Percentiles rank a stretch among this genome's conserved stretches.
Conservation (phyloP, 192 early-diverging fungal species). For the Rhizophagus prolifer region DNA sequence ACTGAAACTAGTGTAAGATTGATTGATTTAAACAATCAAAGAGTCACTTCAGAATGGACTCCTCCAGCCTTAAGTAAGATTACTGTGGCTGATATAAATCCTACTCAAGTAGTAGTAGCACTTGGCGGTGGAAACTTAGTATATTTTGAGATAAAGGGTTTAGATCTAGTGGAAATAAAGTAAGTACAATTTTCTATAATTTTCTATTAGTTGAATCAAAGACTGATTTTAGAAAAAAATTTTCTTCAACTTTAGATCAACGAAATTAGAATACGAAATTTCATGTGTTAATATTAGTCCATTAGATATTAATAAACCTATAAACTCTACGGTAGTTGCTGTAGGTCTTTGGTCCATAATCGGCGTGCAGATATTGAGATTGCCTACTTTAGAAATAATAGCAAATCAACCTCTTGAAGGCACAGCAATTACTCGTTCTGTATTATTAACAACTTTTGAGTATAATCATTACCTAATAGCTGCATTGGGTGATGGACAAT, state of each 20-base stretch:
- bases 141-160: constrained; percentile 55
- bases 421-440: constrained; percentile 67
- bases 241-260: constrained; percentile 30
- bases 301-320: constrained; percentile 32
- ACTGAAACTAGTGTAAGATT: constrained; percentile 53
- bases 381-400: constrained; percentile 55
- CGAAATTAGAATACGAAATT: constrained; percentile 63
- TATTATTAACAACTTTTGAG: constrained; percentile 66
- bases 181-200: constrained; percentile 31
- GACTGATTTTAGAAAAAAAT: no score
- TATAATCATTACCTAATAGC: constrained; percentile 69
- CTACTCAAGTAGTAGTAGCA: constrained; percentile 57
- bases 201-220: neutral
- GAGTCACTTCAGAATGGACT: constrained; percentile 50
- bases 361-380: constrained; percentile 56
- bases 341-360: constrained; percentile 77
- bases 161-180: constrained; percentile 43
- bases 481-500: constrained; percentile 80
- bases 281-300: constrained; percentile 72
- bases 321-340: constrained; percentile 48
- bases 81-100: constrained; percentile 56
- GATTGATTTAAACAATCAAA: constrained; percentile 40
- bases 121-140: constrained; percentile 53
- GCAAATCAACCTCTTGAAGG: constrained; percentile 47
- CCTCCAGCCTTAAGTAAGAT: constrained; percentile 41